phyloP scores from a whole-genome alignment of 2,329 filamentous ascomycete species.

The Sporothrix brasiliensis region DNA sequence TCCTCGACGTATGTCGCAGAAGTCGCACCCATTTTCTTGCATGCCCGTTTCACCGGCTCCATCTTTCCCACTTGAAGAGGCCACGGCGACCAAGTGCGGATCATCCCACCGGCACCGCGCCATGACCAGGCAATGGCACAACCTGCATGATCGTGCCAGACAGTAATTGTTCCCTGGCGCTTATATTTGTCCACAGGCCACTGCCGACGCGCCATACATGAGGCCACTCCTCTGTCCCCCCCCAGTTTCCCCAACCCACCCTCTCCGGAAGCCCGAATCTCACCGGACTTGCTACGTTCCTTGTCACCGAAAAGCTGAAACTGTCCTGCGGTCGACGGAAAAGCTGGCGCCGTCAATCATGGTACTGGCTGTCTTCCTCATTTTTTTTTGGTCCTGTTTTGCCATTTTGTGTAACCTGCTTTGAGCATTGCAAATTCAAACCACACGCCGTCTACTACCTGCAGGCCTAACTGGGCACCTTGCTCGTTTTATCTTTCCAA shows the following conservation, averaged over 20 bases:
- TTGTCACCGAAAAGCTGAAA: slow-evolving; percentile 27
- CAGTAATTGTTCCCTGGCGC: too few relatives aligned
- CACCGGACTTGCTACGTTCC: slow-evolving; percentile 17
- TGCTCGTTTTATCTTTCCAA: neutral
- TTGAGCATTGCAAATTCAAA: neutral
- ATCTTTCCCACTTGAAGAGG: neutral
- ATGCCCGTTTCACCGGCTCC: neutral
- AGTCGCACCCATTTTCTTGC: neutral
- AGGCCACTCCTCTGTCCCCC: neutral
- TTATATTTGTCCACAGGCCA: too few relatives aligned
- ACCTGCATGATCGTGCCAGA: too few relatives aligned
- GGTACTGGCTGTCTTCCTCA: neutral
- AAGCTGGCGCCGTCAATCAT: neutral
- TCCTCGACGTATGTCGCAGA: neutral
- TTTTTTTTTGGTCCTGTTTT: neutral
- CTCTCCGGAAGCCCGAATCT: slow-evolving; percentile 30
- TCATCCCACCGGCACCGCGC: neutral
- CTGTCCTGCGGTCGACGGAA: neutral
- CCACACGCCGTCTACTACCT: neutral
- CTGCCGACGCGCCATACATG: too few relatives aligned
- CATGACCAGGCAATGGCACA: too few relatives aligned
- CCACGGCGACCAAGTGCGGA: neutral
- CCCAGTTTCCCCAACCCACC: neutral
- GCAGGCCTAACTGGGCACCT: slow-evolving; percentile 8
- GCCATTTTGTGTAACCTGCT: neutral